phyloP scores from a whole-genome alignment of 1,284 basidiomycete genomes.

The Pyrrhoderma noxium region DNA sequence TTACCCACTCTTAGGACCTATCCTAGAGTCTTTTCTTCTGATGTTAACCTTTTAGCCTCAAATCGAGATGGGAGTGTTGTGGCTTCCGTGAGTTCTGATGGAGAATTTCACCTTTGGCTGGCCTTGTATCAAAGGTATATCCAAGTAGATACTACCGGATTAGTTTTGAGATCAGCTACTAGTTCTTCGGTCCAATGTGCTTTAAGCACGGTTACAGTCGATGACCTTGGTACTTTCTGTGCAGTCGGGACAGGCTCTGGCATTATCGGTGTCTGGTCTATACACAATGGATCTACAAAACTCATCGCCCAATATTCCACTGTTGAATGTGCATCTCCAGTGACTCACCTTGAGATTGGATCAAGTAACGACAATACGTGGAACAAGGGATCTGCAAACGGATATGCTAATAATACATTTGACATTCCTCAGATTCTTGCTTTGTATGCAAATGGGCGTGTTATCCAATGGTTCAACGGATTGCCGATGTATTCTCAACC shows the following conservation, averaged over 20 bases:
- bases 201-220: slow-evolving; percentile 53
- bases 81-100: slow-evolving; percentile 69
- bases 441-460: slow-evolving; percentile 48
- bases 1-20: slow-evolving; percentile 59
- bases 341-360: slow-evolving; percentile 22
- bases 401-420: neutral
- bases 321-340: slow-evolving; percentile 40
- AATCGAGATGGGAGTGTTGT: slow-evolving; percentile 59
- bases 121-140: slow-evolving; percentile 36
- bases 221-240: slow-evolving; percentile 46
- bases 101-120: slow-evolving; percentile 68
- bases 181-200: slow-evolving; percentile 40
- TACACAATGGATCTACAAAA: slow-evolving; percentile 35
- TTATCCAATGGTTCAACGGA: slow-evolving; percentile 40
- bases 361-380: neutral
- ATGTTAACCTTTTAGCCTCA: slow-evolving; percentile 74
- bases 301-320: slow-evolving; percentile 39
- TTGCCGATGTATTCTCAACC: neutral
- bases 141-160: slow-evolving; percentile 44
- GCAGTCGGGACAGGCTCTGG: slow-evolving; percentile 63
- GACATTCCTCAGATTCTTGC: slow-evolving; percentile 34
- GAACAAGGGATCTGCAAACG: neutral
- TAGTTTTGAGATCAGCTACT: slow-evolving; percentile 41
- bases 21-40: slow-evolving; percentile 69
- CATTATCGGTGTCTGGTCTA: slow-evolving; percentile 47